phyloP scores from a whole-genome alignment of 192 early-diverging fungal genomes.

The Entomortierella parvispora region DNA sequence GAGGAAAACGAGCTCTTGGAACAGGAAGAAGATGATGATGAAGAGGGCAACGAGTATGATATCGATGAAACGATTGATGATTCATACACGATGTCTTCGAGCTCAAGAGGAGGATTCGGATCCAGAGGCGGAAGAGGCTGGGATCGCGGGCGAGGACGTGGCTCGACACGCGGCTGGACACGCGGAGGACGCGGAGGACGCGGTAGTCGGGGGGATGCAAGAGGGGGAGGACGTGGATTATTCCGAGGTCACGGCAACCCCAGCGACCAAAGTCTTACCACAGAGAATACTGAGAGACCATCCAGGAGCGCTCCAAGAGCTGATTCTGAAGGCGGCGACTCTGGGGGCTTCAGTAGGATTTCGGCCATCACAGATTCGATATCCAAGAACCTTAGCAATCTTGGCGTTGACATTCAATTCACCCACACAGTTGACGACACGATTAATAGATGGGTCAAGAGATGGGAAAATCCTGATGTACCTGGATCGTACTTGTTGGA shows the following conservation, averaged over 20 bases:
- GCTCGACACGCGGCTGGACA: not conserved
- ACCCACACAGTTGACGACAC: too few species aligned
- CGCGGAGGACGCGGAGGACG: not conserved
- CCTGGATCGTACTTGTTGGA: too few species aligned
- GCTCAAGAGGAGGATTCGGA: not conserved
- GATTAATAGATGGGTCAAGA: too few species aligned
- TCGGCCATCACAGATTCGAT: too few species aligned
- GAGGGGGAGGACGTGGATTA: too few species aligned
- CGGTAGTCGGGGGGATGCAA: not conserved
- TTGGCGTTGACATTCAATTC: too few species aligned
- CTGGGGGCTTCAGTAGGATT: not conserved
- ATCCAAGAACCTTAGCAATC: too few species aligned
- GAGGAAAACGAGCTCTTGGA: not conserved
- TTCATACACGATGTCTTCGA: not conserved
- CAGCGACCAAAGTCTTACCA: too few species aligned
- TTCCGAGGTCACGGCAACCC: too few species aligned
- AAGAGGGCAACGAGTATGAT: not conserved
- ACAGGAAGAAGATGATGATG: not conserved
- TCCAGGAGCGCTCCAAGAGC: too few species aligned
- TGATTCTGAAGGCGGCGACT: not conserved
- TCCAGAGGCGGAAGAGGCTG: conserved; percentile 4
- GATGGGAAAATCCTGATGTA: too few species aligned
- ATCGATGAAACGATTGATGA: not conserved
- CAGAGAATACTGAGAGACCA: too few species aligned
- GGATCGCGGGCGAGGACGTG: not conserved